These are phyloP conservation scores for Aspergillus sp. DNA, from an alignment of 2,329 filamentous ascomycete species.

Conservation along the genomic window DNA sequence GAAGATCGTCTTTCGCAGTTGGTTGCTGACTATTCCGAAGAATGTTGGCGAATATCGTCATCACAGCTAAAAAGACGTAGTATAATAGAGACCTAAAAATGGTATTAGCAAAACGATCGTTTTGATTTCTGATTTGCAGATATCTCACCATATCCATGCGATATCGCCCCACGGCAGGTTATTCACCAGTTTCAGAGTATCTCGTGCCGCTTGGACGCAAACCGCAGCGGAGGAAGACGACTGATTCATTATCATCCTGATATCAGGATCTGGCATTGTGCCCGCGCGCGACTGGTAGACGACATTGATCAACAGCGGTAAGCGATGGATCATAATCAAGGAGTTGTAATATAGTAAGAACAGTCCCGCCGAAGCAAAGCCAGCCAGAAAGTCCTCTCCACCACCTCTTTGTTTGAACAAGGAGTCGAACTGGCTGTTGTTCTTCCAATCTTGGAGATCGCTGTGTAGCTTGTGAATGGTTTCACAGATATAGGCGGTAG, in stretches of 20 bases:
- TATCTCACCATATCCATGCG: slow-evolving; percentile 81
- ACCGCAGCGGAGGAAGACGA: slow-evolving; percentile 85
- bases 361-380: slow-evolving; percentile 84
- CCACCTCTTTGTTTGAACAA: slow-evolving; percentile 86
- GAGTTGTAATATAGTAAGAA: slow-evolving; percentile 97
- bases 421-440: slow-evolving; percentile 82
- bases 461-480: slow-evolving; percentile 87
- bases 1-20: slow-evolving; percentile 77
- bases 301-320: slow-evolving; percentile 90
- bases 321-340: slow-evolving; percentile 90
- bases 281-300: slow-evolving; percentile 85
- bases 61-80: slow-evolving; percentile 87
- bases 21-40: slow-evolving; percentile 85
- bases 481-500: slow-evolving; percentile 79
- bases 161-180: slow-evolving; percentile 93
- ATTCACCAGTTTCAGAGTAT: slow-evolving; percentile 86
- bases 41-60: slow-evolving; percentile 91
- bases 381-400: slow-evolving; percentile 80
- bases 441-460: slow-evolving; percentile 88
- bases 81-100: slow-evolving; percentile 73
- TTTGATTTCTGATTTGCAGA: neutral
- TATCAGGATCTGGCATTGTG: slow-evolving; percentile 42
- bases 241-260: slow-evolving; percentile 74
- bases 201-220: slow-evolving; percentile 84
- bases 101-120: neutral